Base-by-base conservation (phyloP, 1,284 basidiomycete species). In the Wallemia mellicola region DNA sequence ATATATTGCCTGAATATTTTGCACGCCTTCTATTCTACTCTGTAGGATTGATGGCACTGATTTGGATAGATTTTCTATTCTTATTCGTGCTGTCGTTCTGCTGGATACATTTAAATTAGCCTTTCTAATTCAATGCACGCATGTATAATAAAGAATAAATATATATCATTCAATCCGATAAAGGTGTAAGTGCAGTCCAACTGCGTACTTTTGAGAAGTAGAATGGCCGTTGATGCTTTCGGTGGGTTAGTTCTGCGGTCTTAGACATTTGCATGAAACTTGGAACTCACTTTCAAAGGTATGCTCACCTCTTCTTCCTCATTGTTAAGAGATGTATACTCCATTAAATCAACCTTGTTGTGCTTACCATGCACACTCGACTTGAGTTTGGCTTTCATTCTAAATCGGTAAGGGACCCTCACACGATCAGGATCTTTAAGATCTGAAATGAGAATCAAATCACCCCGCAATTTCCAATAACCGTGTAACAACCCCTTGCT, bases 1-100 rank as follows among this genome's bases (percentile, higher is more conserved):
- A 48, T n/a, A 48, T 48, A 48, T 48, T 48, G 38, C 38, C 38
- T 48, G 38, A 48, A 48, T 48, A 48, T 48, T 48, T 48, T 48
- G 38, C 38, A 48, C 38, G 38, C 38, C 38, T 48, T 48, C n/a
- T 48, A 48, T n/a, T 48, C 38, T 48, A 48, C 38, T 48, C 38
- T 48, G 38, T 48, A 48, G 38, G 38, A n/a, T 48, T 11, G 38
- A 48, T 48, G 38, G 38, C 38, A 48, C 38, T 48, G 38, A 17
- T n/a, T n/a, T 48, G 14, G 38, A 5, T 7, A 17, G 38, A 3
- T 48, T 48, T 11, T n/a, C 9, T n/a, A 15, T 11, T n/a, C 19
- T 48, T 48, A n/a, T 17, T 48, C 22, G 38, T 48, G 38, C 14
- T 22, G n/a, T n/a, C n/a, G n/a, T n/a, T n/a, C n/a, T n/a, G n/a